Conservation (phyloP, 176 grass and related monocot species). For the Oryza glaberrima region DNA sequence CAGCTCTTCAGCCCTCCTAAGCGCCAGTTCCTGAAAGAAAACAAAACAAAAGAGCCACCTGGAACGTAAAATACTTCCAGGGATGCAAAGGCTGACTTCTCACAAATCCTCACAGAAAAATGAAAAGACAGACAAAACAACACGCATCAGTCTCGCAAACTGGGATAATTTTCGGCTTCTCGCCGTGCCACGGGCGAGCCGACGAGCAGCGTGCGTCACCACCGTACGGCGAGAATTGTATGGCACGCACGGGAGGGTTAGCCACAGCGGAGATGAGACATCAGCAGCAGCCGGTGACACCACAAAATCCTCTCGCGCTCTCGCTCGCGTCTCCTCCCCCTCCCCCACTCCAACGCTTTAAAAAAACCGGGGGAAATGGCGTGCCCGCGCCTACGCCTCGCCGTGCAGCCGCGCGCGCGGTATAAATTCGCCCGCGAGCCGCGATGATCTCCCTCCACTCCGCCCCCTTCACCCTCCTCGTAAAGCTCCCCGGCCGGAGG, state of each 20-base stretch:
- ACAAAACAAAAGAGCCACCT: not conserved
- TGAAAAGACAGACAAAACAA: not conserved
- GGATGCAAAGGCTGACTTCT: not conserved
- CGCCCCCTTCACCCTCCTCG: slow-evolving; percentile 32
- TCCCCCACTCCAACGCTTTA: not conserved
- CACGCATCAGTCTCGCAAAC: not conserved
- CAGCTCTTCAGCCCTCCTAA: slow-evolving; percentile 30
- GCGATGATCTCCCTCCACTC: slow-evolving; percentile 30
- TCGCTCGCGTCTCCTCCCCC: not conserved
- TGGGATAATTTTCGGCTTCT: not conserved
- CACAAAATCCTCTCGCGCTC: slow-evolving; percentile 23
- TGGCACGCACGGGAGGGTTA: slow-evolving; percentile 35
- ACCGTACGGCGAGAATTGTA: slow-evolving; percentile 27
- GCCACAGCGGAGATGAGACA: slow-evolving; percentile 28
- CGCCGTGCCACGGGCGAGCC: not conserved
- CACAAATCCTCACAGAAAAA: not conserved
- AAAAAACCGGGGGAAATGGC: slow-evolving; percentile 14
- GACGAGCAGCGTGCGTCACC: not conserved
- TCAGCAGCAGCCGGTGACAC: slow-evolving; percentile 19
- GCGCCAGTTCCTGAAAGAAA: not conserved
- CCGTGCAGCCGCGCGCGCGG: not conserved
- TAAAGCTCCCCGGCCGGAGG: slow-evolving; percentile 30
- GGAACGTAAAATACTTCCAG: not conserved
- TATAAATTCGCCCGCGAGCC: not conserved
- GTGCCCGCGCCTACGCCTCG: not conserved